phyloP scores from a whole-genome alignment of 2,329 filamentous ascomycete genomes.

The Aspergillus sp. region DNA sequence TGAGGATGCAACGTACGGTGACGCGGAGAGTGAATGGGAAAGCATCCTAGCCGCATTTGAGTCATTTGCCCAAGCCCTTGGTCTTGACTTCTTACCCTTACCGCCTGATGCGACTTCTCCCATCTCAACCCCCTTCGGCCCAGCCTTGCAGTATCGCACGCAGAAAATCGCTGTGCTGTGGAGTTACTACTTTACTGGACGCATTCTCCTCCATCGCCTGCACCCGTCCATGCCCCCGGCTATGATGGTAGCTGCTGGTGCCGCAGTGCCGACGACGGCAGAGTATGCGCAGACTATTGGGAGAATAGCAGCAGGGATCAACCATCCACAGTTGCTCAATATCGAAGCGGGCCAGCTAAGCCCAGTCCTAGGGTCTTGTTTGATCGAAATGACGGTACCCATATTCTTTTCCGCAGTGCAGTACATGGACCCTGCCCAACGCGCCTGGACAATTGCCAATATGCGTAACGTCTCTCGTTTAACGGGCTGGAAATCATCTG shows the following conservation, averaged over 20 bases:
- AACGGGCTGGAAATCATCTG: constrained; percentile 80
- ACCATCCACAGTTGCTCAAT: constrained; percentile 34
- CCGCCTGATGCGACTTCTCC: constrained; percentile 57
- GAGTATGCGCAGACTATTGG: constrained; percentile 67
- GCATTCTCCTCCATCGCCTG: constrained; percentile 71
- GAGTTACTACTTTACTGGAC: constrained; percentile 77
- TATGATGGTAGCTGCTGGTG: constrained; percentile 74
- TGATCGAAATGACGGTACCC: constrained; percentile 73
- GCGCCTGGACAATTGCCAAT: constrained; percentile 67
- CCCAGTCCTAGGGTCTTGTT: constrained; percentile 67
- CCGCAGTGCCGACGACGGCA: constrained; percentile 65
- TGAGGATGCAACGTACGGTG: constrained; percentile 56
- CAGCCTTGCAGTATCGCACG: constrained; percentile 70
- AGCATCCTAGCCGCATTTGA: constrained; percentile 36
- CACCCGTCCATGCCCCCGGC: constrained; percentile 89
- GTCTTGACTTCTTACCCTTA: constrained; percentile 67
- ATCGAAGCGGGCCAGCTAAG: constrained; percentile 50
- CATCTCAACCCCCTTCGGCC: constrained; percentile 67
- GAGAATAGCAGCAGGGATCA: constrained; percentile 66
- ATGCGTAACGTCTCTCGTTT: constrained; percentile 67
- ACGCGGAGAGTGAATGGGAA: constrained; percentile 72
- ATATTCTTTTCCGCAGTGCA: constrained; percentile 82
- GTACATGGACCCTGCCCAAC: constrained; percentile 63
- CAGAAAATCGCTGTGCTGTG: constrained; percentile 83
- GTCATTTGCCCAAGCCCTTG: constrained; percentile 50